Percentiles rank a stretch among this genome's conserved stretches.
Conservation (phyloP, 805 yeast species). For the Zygotorulaspora florentina region DNA sequence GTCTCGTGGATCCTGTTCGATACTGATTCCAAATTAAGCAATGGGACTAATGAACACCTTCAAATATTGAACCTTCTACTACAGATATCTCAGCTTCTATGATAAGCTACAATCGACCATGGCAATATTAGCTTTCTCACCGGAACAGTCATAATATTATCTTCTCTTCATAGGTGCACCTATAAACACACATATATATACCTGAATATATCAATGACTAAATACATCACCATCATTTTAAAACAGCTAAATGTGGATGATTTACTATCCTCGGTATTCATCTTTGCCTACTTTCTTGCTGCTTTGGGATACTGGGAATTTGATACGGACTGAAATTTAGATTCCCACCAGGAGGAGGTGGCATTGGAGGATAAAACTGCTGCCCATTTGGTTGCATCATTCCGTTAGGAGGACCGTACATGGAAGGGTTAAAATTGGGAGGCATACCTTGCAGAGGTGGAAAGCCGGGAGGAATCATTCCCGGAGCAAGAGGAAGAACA, state of each 20-base stretch:
- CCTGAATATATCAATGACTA: neutral
- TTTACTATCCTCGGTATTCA: neutral
- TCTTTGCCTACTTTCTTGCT: constrained; percentile 5
- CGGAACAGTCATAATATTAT: neutral
- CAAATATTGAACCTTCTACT: constrained; percentile 66
- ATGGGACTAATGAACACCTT: constrained; percentile 86
- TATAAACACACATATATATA: neutral
- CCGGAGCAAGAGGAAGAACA: constrained; percentile 24
- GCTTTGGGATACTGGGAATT: constrained; percentile 5
- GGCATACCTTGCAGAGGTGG: constrained; percentile 28
- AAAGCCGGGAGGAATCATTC: constrained; percentile 32
- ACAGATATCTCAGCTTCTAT: constrained; percentile 41
- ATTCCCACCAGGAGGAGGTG: constrained; percentile 16
- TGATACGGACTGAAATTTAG: constrained; percentile 12
- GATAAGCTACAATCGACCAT: neutral
- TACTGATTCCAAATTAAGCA: constrained; percentile 67
- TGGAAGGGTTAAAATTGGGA: constrained; percentile 21
- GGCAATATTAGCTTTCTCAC: neutral
- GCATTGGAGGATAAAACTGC: constrained; percentile 23
- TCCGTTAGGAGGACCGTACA: constrained; percentile 24
- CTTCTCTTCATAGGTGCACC: neutral
- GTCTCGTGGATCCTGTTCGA: constrained; percentile 66
- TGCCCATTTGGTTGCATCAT: constrained; percentile 20
- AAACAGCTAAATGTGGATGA: too few relatives aligned
- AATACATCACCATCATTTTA: too few relatives aligned